phyloP scores from a whole-genome alignment of 2,329 filamentous ascomycete genomes.

The Cladorrhinum sp. region DNA sequence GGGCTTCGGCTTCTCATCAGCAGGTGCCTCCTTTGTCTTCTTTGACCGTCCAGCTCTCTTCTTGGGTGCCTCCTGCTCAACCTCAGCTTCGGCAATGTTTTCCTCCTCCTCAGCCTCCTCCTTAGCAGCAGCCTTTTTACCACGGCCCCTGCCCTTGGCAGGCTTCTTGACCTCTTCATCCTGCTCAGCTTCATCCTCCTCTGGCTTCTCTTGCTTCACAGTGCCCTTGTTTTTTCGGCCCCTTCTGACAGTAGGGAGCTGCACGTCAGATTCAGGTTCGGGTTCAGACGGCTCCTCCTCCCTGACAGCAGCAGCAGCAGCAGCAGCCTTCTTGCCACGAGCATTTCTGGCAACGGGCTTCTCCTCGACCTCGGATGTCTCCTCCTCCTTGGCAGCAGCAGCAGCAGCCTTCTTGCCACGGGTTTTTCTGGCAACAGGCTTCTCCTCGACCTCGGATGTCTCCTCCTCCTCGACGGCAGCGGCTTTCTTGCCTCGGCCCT shows the following conservation, averaged over 20 bases:
- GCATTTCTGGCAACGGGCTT: background rate
- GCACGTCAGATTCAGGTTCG: background rate
- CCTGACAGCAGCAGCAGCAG: constrained; percentile 13
- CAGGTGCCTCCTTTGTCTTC: constrained; percentile 16
- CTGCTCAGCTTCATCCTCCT: constrained; percentile 1
- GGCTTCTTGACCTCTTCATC: constrained; percentile 4
- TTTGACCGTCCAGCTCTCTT: constrained; percentile 11
- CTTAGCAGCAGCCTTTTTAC: constrained; percentile 21
- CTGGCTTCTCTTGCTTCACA: constrained; percentile 1
- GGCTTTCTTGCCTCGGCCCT: background rate
- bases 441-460: background rate
- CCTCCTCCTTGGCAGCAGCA: constrained; percentile 1
- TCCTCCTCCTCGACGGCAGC: background rate
- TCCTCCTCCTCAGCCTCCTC: constrained; percentile 4
- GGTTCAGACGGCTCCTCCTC: constrained; percentile 18
- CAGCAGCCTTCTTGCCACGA: background rate
- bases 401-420: background rate
- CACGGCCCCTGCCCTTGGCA: constrained; percentile 18
- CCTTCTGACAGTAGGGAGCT: background rate
- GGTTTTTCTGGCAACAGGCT: background rate
- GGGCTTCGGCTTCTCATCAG: constrained; percentile 8
- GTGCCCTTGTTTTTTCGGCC: background rate
- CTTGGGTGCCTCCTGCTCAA: constrained; percentile 16
- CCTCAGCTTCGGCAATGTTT: background rate
- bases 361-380: background rate